These are phyloP conservation scores for Sarocladium oryzae DNA, from an alignment of 2,329 filamentous ascomycete species.

Conservation along the genomic window DNA sequence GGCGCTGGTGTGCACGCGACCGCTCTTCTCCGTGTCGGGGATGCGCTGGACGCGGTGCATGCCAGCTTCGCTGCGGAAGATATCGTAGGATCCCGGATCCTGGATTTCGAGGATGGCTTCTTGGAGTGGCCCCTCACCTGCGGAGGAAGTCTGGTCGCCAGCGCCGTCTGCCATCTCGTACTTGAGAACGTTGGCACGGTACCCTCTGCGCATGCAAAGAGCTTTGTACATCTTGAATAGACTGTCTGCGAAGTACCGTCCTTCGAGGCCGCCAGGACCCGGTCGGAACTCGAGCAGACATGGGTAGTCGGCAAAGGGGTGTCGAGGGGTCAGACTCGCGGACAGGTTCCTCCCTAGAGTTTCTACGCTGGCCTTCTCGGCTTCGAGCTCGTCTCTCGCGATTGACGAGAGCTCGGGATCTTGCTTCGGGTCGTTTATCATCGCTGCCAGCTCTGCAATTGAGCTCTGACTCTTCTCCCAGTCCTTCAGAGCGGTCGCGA, in stretches of 20 bases:
- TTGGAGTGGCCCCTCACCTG: conserved; percentile 63
- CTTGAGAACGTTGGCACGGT: conserved; percentile 65
- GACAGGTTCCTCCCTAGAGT: conserved; percentile 63
- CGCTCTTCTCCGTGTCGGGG: conserved; percentile 83
- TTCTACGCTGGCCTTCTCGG: conserved; percentile 56
- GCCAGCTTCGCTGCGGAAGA: conserved; percentile 80
- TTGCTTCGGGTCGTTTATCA: conserved; percentile 39
- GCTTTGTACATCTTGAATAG: conserved; percentile 84
- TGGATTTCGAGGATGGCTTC: conserved; percentile 86
- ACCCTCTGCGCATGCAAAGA: conserved; percentile 65
- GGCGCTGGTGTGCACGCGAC: conserved; percentile 87
- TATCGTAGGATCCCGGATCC: conserved; percentile 69
- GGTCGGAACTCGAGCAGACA: conserved; percentile 90
- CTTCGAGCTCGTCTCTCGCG: conserved; percentile 72
- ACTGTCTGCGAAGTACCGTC: conserved; percentile 81
- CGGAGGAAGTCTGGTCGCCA: conserved; percentile 42
- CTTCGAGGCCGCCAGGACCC: conserved; percentile 86
- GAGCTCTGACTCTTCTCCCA: conserved; percentile 50
- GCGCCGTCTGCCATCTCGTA: conserved; percentile 69
- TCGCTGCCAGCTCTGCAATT: conserved; percentile 44
- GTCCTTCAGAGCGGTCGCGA: conserved; percentile 50
- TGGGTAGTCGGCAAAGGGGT: conserved; percentile 84
- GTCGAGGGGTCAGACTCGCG: conserved; percentile 72
- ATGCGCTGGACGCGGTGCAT: conserved; percentile 94
- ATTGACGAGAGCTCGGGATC: conserved; percentile 70